A percentile compares a stretch with the other conserved stretches of the same genome.
These are phyloP conservation scores for Camellia japonica DNA, from an alignment of 148 eudicot genomes.

Conservation along the genomic window DNA sequence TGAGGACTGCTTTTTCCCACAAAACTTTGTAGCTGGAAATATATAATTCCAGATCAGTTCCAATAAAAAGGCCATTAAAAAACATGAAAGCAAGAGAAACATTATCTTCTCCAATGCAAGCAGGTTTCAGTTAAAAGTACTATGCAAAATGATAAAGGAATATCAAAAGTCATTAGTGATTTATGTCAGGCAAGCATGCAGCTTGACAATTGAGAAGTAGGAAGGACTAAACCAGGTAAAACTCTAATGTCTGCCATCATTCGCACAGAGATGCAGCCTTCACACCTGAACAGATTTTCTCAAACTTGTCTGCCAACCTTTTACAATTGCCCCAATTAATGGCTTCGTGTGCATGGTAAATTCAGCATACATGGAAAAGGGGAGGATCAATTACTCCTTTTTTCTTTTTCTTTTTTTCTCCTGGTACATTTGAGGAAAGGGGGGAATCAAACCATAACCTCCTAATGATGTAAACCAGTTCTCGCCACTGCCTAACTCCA, in stretches of 20 bases:
- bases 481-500: too few species aligned
- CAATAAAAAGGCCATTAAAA: neutral
- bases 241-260: neutral
- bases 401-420: too few species aligned
- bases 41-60: constrained; percentile 6
- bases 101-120: neutral
- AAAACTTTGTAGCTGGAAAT: constrained; percentile 49
- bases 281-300: neutral
- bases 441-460: too few species aligned
- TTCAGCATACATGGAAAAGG: too few species aligned
- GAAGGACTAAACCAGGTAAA: neutral
- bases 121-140: neutral
- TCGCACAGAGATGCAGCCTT: neutral
- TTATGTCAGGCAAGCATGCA: neutral
- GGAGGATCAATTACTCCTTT: too few species aligned
- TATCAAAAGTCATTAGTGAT: neutral
- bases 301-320: neutral
- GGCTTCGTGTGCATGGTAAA: too few species aligned
- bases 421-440: too few species aligned
- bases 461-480: too few species aligned
- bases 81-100: neutral
- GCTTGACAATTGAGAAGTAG: neutral
- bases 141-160: neutral
- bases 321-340: too few species aligned
- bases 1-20: constrained; percentile 68